Conservation (phyloP, 2,329 filamentous ascomycete genomes). For the Sarocladium strictum region DNA sequence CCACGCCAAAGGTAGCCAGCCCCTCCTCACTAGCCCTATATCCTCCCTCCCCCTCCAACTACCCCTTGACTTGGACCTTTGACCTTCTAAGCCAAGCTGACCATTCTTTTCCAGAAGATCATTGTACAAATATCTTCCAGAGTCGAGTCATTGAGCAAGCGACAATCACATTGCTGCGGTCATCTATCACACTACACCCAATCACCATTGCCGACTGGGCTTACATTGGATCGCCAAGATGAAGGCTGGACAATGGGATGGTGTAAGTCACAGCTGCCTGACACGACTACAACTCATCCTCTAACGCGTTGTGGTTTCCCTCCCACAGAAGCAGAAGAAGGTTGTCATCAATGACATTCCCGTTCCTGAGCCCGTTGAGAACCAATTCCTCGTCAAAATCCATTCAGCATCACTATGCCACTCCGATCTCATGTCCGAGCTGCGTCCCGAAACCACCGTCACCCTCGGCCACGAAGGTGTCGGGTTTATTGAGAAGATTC, state of each 20-base stretch:
- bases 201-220: not conserved
- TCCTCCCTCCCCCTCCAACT: not conserved
- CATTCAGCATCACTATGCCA: slow-evolving; percentile 29
- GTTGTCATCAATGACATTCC: slow-evolving; percentile 34
- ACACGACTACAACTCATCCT: not conserved
- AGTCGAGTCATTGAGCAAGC: not conserved
- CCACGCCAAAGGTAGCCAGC: slow-evolving; percentile 1
- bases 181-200: not conserved
- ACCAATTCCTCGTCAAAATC: slow-evolving; percentile 33
- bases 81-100: not conserved
- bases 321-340: slow-evolving; percentile 17
- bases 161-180: not conserved
- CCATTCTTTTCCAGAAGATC: not conserved
- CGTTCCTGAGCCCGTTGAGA: slow-evolving; percentile 33
- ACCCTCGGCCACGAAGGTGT: slow-evolving; percentile 40
- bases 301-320: not conserved
- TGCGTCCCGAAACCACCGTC: slow-evolving; percentile 17
- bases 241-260: slow-evolving; percentile 17
- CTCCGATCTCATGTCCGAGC: slow-evolving; percentile 22
- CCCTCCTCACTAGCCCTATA: slow-evolving; percentile 8
- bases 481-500: slow-evolving; percentile 33
- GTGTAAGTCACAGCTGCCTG: slow-evolving; percentile 10
- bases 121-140: not conserved
- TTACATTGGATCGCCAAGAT: slow-evolving; percentile 10
- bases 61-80: not conserved